Base-by-base conservation (phyloP, 352 stramenopile genomes). In the Pythium brassicae region DNA sequence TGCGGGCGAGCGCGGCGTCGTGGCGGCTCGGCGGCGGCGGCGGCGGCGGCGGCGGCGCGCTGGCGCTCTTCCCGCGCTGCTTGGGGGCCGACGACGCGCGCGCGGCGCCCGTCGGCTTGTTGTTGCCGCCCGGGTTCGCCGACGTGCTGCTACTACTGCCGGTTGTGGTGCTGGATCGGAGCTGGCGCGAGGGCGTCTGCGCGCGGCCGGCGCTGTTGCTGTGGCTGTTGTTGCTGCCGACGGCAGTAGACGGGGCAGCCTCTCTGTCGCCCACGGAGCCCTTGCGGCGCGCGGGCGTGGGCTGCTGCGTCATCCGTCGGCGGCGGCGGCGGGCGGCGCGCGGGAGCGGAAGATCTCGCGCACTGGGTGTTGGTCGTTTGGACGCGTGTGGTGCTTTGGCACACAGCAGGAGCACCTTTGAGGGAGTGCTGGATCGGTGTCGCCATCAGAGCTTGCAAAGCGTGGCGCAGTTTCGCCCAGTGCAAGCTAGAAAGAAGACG, bases 1-100 rank as follows among this genome's bases (percentile, higher is more conserved):
- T 71, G 27, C 66, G 68, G 4, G 62, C 60, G 19, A 89, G 58
- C 42, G 70, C 55, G 2, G 60, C 20, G 23, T 87, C 77, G 22
- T 62, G 63, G 20, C 39, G 40, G n/a, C 55, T 62, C 8, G 44
- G 51, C 19, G 43, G 34, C 9, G 57, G 47, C 22, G 25, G 39
- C 22, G 51, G 29, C 6, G 23, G 35, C 23, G 32, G 45, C n/a
- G 27, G 23, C 1, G 8, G 32, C 15, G 35, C 26, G 17, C 14
- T 35, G 3, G 37, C 29, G 37, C 46, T 59, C 37, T 54, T 64
- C 11, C 50, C 50, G 26, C 58, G 58, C 45, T 64, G 58, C 45
- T 64, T 64, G 7, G 58, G 58, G 6, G 46, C 23, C 11, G 58
- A 64, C 17, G 58, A 44, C 37, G 58, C 57, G 25, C 58, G 58